phyloP scores from a whole-genome alignment of 345 rosid species.

The Erysimum cheiranthoides region DNA sequence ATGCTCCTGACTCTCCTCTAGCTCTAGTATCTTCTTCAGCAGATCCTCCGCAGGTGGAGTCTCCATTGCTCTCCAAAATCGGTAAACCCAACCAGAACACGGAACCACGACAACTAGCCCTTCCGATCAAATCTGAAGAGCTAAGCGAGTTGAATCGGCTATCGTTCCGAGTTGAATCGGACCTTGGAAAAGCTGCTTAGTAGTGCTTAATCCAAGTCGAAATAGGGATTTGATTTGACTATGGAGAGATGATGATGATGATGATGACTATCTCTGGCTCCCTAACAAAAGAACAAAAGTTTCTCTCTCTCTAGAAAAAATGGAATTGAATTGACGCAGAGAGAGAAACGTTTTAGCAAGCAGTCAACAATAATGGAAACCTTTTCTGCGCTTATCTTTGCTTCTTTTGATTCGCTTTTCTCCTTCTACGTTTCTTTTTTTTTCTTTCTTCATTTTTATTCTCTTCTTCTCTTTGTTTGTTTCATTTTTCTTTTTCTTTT shows the following conservation, averaged over 20 bases:
- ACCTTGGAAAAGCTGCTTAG: constrained; percentile 25
- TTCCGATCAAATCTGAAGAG: constrained; percentile 29
- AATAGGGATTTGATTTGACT: constrained; percentile 30
- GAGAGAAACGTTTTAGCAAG: constrained; percentile 29
- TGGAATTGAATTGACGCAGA: constrained; percentile 28
- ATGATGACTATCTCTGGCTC: constrained; percentile 29
- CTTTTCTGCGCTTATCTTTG: constrained; percentile 29
- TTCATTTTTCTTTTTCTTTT: neutral
- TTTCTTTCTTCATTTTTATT: neutral
- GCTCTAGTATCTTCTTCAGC: constrained; percentile 80
- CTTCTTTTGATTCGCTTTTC: constrained; percentile 28
- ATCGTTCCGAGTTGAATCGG: constrained; percentile 39
- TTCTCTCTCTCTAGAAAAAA: constrained; percentile 27
- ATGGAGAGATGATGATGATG: constrained; percentile 8
- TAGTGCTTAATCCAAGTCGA: constrained; percentile 23
- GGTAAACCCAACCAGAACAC: constrained; percentile 4
- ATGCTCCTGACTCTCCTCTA: constrained; percentile 84
- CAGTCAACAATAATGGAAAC: constrained; percentile 48
- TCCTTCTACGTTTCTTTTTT: constrained; percentile 1
- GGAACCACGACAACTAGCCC: neutral
- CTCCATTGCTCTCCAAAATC: constrained; percentile 52
- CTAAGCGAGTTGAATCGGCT: constrained; percentile 36
- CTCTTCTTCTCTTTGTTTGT: neutral
- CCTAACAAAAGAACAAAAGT: constrained; percentile 3
- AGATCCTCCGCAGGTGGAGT: constrained; percentile 80